phyloP scores from a whole-genome alignment of 2,329 filamentous ascomycete species.

The Trichoderma atroviride region DNA sequence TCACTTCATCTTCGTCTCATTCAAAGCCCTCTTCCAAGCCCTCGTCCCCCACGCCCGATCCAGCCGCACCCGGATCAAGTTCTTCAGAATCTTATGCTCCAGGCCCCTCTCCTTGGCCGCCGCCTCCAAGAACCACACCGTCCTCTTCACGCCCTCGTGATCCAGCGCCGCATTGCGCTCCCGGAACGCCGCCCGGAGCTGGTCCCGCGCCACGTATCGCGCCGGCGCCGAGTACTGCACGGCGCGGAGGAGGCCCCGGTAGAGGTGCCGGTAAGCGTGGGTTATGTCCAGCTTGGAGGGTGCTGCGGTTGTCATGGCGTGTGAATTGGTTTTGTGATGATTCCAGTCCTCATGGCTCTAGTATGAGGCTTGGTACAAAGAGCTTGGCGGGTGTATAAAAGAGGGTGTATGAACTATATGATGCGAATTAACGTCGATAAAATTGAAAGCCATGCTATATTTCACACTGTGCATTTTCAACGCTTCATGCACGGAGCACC shows the following conservation, averaged over 20 bases:
- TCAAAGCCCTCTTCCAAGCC: constrained; percentile 31
- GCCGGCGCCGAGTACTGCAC: constrained; percentile 72
- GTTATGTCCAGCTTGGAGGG: constrained; percentile 49
- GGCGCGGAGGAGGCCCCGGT: constrained; percentile 67
- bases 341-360: neutral
- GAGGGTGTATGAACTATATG: neutral
- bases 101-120: constrained; percentile 65
- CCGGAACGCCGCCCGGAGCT: constrained; percentile 62
- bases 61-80: constrained; percentile 52
- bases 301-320: constrained; percentile 29
- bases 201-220: constrained; percentile 62
- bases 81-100: constrained; percentile 74
- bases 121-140: constrained; percentile 68
- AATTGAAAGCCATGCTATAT: neutral
- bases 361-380: neutral
- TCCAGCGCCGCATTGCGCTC: constrained; percentile 51
- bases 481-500: neutral
- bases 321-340: neutral
- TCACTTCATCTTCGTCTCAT: constrained; percentile 34
- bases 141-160: constrained; percentile 59
- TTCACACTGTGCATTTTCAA: neutral
- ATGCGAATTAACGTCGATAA: neutral
- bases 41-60: constrained; percentile 26
- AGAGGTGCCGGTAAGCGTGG: constrained; percentile 70
- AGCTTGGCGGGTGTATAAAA: neutral